Percentiles rank a stretch among this genome's conserved stretches.
Evolutionary conservation across 306 rosid genomes (phyloP).

Genomic region (Abrus pulchellus): DNA sequence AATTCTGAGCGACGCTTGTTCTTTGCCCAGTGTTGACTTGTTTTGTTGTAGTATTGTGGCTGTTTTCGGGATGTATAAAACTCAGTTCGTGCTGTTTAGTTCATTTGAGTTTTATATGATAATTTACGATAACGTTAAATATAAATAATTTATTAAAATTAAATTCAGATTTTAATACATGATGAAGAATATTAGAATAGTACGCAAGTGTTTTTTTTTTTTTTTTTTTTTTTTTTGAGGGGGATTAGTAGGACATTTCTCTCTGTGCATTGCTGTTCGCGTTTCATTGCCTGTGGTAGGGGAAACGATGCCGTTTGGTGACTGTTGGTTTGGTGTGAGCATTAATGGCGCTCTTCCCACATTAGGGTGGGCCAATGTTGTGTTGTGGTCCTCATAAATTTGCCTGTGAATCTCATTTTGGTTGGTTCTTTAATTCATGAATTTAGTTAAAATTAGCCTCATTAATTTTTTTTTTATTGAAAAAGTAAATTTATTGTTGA

Average conservation of each 20-base stretch:
- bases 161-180: too few relatives aligned
- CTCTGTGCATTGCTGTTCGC: neutral
- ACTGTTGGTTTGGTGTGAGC: slow-evolving; percentile 46
- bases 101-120: too few relatives aligned
- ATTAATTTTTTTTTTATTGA: too few relatives aligned
- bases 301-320: neutral
- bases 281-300: slow-evolving; percentile 10
- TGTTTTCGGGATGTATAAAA: neutral
- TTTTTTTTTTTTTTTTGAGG: neutral
- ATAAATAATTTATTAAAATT: too few relatives aligned
- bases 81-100: too few relatives aligned
- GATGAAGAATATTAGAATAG: too few relatives aligned
- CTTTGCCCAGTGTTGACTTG: slow-evolving; percentile 16
- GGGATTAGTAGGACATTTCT: slow-evolving; percentile 4
- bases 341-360: slow-evolving; percentile 47
- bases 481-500: too few relatives aligned
- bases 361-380: slow-evolving; percentile 39
- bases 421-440: neutral
- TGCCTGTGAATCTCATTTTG: neutral
- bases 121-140: too few relatives aligned
- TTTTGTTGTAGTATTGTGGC: neutral
- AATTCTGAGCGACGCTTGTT: neutral
- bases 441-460: too few relatives aligned
- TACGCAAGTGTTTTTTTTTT: neutral
- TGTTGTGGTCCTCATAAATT: slow-evolving; percentile 6